These are phyloP conservation scores for Trichoderma aggressivum DNA, from an alignment of 2,329 filamentous ascomycete genomes.

Conservation along the genomic window DNA sequence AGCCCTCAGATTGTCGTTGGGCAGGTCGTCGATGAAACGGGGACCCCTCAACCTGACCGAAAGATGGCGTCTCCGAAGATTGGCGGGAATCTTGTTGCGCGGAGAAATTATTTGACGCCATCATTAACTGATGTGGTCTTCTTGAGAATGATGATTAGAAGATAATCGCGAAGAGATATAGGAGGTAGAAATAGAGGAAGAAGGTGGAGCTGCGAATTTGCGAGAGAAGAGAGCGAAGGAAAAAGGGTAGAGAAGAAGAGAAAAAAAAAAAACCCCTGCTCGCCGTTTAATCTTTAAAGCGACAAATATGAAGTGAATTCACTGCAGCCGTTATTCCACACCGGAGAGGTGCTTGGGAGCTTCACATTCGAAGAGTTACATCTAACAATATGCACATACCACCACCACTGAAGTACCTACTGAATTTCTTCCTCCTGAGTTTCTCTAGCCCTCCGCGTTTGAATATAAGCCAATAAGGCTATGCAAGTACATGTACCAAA, in stretches of 20 bases:
- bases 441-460: background rate
- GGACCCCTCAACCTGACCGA: background rate
- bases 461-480: too few species aligned
- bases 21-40: background rate
- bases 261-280: background rate
- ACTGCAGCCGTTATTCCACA: too few species aligned
- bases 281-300: too few species aligned
- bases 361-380: background rate
- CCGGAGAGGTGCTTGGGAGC: background rate
- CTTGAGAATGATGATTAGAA: background rate
- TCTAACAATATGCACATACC: background rate
- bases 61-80: background rate
- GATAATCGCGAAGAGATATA: background rate
- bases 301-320: too few species aligned
- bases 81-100: background rate
- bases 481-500: too few species aligned
- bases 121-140: rapidly evolving
- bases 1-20: background rate
- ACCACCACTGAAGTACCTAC: background rate
- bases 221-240: background rate
- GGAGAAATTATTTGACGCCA: background rate
- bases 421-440: background rate
- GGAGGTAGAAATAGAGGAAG: background rate
- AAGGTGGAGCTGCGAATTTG: background rate
- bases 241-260: background rate